Evolutionary conservation across 805 yeast species (phyloP).

Genomic region (Candida saitoana): DNA sequence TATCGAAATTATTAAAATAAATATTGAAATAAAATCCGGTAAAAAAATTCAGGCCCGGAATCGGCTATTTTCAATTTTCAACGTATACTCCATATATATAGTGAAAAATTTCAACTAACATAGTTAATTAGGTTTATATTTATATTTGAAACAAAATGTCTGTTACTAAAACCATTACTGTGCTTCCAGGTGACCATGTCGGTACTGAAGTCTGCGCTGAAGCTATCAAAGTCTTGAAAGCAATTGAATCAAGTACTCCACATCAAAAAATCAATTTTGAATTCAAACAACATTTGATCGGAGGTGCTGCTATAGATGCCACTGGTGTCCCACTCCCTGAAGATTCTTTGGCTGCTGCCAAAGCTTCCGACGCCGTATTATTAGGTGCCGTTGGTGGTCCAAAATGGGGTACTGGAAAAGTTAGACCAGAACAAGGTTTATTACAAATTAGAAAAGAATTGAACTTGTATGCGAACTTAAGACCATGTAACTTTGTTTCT

Average conservation of each 20-base stretch:
- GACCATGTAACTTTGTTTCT: conserved; percentile 92
- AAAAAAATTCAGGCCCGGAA: background rate
- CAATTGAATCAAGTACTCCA: conserved; percentile 55
- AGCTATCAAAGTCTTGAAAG: conserved; percentile 85
- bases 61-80: background rate
- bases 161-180: conserved; percentile 64
- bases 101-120: background rate
- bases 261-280: conserved; percentile 53
- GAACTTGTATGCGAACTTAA: conserved; percentile 88
- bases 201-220: conserved; percentile 88
- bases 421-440: conserved; percentile 96
- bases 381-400: conserved; percentile 99
- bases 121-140: too few species aligned
- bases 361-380: conserved; percentile 88
- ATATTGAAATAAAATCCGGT: too few species aligned
- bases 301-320: conserved; percentile 98
- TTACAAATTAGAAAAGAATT: conserved; percentile 91
- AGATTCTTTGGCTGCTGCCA: conserved; percentile 76
- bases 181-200: conserved; percentile 95
- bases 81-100: background rate
- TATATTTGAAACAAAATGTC: too few species aligned
- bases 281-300: conserved; percentile 81
- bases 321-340: conserved; percentile 90
- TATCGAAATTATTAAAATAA: too few species aligned
- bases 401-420: conserved; percentile 96